Conservation (phyloP, 805 yeast species). For the Tetrapisispora iriomotensis region DNA sequence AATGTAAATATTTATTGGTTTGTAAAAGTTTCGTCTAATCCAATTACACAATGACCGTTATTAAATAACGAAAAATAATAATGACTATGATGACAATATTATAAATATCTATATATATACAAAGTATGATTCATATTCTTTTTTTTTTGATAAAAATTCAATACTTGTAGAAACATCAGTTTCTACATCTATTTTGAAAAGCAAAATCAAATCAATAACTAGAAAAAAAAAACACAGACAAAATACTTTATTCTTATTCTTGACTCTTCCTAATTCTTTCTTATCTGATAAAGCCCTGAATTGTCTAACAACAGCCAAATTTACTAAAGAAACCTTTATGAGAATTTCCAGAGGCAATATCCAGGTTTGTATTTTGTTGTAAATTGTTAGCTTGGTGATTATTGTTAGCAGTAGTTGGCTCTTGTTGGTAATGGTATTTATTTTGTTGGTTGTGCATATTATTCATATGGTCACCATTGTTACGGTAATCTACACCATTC, state of each 20-base stretch:
- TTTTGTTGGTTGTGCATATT: slow-evolving; percentile 11
- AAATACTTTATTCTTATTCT: background rate
- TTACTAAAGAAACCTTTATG: slow-evolving; percentile 28
- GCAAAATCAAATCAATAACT: background rate
- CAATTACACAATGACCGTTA: too few species aligned
- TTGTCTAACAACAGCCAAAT: slow-evolving; percentile 29
- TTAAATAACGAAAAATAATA: background rate
- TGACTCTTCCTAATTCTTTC: background rate
- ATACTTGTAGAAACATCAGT: too few species aligned
- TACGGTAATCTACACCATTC: slow-evolving; percentile 26
- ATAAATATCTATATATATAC: background rate
- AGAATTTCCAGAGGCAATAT: slow-evolving; percentile 15
- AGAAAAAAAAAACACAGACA: background rate
- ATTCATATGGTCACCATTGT: slow-evolving; percentile 8
- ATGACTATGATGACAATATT: background rate
- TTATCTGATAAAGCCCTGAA: background rate
- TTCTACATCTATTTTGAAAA: background rate
- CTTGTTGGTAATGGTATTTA: slow-evolving; percentile 8
- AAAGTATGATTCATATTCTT: background rate
- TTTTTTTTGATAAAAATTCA: background rate
- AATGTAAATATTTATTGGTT: too few species aligned
- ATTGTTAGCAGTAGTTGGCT: slow-evolving; percentile 13
- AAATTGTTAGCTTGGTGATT: slow-evolving; percentile 7
- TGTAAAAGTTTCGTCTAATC: too few species aligned
- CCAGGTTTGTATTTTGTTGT: slow-evolving; percentile 10